Conservation (phyloP, 495 filamentous ascomycete genomes). For the Rhizodiscina lignyota region DNA sequence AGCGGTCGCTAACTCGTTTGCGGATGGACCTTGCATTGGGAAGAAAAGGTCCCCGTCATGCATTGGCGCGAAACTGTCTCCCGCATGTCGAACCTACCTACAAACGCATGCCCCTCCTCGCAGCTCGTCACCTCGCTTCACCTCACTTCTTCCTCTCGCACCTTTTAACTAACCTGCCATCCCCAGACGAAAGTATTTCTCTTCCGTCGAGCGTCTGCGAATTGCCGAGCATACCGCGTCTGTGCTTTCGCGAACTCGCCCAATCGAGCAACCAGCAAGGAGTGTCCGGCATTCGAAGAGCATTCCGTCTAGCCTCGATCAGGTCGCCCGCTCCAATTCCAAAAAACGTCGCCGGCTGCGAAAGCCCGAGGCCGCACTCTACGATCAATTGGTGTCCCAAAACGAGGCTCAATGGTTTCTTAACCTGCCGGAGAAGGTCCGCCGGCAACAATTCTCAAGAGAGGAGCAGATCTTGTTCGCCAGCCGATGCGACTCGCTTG, state of each 20-base stretch:
- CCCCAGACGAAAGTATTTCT: slow-evolving; percentile 20
- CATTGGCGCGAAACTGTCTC: too few species aligned
- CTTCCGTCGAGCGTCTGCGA: slow-evolving; percentile 18
- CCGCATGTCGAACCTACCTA: too few species aligned
- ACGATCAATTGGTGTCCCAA: slow-evolving; percentile 16
- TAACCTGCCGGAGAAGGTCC: slow-evolving; percentile 52
- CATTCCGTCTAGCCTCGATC: slow-evolving; percentile 1
- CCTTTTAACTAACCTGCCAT: too few species aligned
- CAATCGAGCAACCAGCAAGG: neutral
- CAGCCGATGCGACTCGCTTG: slow-evolving; percentile 32
- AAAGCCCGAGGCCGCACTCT: slow-evolving; percentile 8
- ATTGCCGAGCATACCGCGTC: slow-evolving; percentile 9
- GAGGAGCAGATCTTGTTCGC: slow-evolving; percentile 55
- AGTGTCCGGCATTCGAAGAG: too few species aligned
- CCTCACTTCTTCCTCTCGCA: too few species aligned
- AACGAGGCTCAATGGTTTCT: slow-evolving; percentile 58
- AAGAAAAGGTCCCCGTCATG: too few species aligned
- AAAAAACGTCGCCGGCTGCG: slow-evolving; percentile 1
- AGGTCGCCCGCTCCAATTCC: neutral
- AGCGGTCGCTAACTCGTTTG: too few species aligned
- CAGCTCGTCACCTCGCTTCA: too few species aligned
- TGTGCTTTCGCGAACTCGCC: too few species aligned
- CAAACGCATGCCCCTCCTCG: too few species aligned
- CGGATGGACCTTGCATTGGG: too few species aligned
- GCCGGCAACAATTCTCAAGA: slow-evolving; percentile 48